Base-by-base conservation (phyloP, 441 rosid species). In the Syzygium malaccense region DNA sequence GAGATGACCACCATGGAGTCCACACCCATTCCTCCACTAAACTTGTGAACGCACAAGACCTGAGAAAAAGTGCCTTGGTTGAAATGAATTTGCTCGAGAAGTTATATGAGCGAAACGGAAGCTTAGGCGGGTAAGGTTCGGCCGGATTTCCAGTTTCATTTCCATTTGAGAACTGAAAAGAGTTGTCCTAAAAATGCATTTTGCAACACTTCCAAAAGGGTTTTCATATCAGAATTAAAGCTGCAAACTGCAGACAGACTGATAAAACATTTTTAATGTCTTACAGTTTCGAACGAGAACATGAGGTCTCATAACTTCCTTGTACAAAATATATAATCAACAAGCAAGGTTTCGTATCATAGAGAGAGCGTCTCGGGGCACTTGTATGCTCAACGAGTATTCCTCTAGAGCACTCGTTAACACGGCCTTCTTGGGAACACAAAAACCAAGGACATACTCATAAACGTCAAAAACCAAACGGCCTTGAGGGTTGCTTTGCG, bases 21-120 rank as follows among this genome's bases (percentile, higher is more conserved):
- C n/a, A 93, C 49, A 30, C 57, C 90, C 93, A 92, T 90, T 9
- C 88, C 91, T 3, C 98, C 97, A 79, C 98, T 95, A 89, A 91
- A 95, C 85, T 93, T 95, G 89, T 97, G 99, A 58, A 96, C 78
- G 85, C 95, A 94, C 58, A 94, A 14, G 55, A 93, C 96, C 97
- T 96, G 94, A 58, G 87, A 75, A 79, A 37, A 41, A 23, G 48
- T 18, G 7, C 28, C 8, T 8, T 6, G 25, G 66, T 17, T 66
- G 49, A n/a, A 17, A 87, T 12, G 51, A 87, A 55, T n/a, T 32
- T 68, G 26, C 62, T 13, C 54, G 10, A 55, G 28, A 85, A 55
- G 45, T 23, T 17, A 5, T 28, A 13, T 56, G 85, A 53, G 64
- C 37, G 87, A 86, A 79, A n/a, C 58, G 88, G 26, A 64, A 26